Conservation (phyloP, 768 basidiomycete species). For the Lactarius quietus region DNA sequence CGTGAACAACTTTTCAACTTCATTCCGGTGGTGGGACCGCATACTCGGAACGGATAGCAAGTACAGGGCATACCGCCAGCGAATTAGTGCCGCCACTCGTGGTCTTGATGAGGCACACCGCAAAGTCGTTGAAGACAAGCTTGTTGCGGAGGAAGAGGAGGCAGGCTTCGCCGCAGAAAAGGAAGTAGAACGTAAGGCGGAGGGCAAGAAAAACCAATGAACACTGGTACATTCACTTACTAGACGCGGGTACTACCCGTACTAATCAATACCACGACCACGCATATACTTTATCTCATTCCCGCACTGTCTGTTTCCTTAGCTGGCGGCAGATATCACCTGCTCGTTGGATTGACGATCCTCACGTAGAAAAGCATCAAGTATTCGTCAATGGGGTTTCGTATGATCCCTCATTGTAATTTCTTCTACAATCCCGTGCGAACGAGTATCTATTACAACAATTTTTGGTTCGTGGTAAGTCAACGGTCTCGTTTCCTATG, state of each 20-base stretch:
- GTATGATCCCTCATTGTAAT: neutral
- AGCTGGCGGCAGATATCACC: too few species aligned
- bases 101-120: slow-evolving; percentile 47
- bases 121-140: slow-evolving; percentile 52
- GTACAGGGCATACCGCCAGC: slow-evolving; percentile 76
- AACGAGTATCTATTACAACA: neutral
- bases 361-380: neutral
- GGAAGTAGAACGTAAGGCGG: slow-evolving; percentile 33
- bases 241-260: neutral
- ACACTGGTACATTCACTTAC: too few species aligned
- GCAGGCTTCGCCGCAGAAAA: slow-evolving; percentile 72
- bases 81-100: slow-evolving; percentile 52
- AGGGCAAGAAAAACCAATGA: slow-evolving; percentile 25
- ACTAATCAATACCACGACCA: neutral
- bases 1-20: slow-evolving; percentile 89
- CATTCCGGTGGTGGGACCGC: slow-evolving; percentile 91
- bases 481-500: neutral
- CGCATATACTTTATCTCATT: slow-evolving; percentile 7
- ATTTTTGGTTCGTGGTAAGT: neutral
- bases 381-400: too few species aligned
- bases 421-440: neutral
- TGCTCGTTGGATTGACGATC: neutral
- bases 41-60: slow-evolving; percentile 88
- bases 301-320: neutral
- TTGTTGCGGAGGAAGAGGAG: slow-evolving; percentile 66